Conservation (phyloP, 306 rosid genomes). For the Casuarina cunninghamiana region DNA sequence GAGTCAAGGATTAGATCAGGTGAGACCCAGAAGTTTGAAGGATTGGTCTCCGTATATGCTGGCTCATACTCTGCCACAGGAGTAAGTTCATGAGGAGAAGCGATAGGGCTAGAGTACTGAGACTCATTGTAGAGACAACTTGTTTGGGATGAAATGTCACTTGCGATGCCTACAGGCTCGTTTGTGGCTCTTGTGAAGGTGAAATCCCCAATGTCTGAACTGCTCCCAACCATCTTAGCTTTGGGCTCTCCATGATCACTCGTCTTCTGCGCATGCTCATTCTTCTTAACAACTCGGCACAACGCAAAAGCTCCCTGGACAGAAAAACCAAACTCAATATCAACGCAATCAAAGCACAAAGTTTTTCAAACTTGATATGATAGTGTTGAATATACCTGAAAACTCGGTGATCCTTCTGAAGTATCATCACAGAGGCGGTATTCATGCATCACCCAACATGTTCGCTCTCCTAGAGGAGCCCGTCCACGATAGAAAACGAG, state of each 20-base stretch:
- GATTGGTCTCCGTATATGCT: constrained; percentile 39
- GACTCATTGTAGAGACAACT: constrained; percentile 50
- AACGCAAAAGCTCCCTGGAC: constrained; percentile 73
- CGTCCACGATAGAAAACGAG: constrained; percentile 88
- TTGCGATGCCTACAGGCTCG: constrained; percentile 37
- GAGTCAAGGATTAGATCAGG: constrained; percentile 85
- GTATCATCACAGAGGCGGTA: constrained; percentile 77
- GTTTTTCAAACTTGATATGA: background rate
- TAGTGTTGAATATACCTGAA: constrained; percentile 46
- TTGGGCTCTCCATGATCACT: constrained; percentile 49
- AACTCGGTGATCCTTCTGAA: constrained; percentile 48
- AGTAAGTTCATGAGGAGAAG: constrained; percentile 46
- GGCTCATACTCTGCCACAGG: constrained; percentile 45
- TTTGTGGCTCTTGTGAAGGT: constrained; percentile 30
- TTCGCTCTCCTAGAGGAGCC: constrained; percentile 84
- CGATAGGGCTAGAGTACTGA: constrained; percentile 46
- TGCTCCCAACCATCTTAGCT: constrained; percentile 38
- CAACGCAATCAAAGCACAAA: background rate
- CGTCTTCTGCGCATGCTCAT: constrained; percentile 48
- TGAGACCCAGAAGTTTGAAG: constrained; percentile 64
- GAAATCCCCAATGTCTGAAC: constrained; percentile 42
- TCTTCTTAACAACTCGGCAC: constrained; percentile 81
- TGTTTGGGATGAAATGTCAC: constrained; percentile 43
- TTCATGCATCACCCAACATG: constrained; percentile 91
- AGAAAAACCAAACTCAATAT: constrained; percentile 12